Percentiles rank a stretch among this genome's conserved stretches.
These are phyloP conservation scores for Tolypocladium album DNA, from an alignment of 2,329 filamentous ascomycete species.

Conservation along the genomic window DNA sequence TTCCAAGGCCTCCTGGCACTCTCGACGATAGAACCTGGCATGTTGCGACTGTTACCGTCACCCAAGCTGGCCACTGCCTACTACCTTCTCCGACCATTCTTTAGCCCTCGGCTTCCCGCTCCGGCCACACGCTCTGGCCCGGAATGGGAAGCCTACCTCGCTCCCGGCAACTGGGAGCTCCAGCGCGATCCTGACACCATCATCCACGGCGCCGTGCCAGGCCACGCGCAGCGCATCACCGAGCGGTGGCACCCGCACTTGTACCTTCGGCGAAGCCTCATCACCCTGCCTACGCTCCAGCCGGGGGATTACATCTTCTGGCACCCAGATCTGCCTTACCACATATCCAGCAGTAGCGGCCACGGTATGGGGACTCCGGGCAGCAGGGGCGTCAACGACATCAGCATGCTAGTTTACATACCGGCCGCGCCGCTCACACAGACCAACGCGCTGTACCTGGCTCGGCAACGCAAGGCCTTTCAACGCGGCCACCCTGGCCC, in stretches of 20 bases:
- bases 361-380: constrained; percentile 3
- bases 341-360: constrained; percentile 32
- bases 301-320: constrained; percentile 48
- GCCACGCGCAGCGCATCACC: constrained; percentile 46
- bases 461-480: constrained; percentile 46
- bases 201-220: constrained; percentile 47
- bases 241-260: constrained; percentile 48
- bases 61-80: constrained; percentile 67
- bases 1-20: constrained; percentile 47
- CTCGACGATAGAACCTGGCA: constrained; percentile 47
- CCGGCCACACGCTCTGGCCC: constrained; percentile 27
- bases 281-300: constrained; percentile 43
- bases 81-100: constrained; percentile 54
- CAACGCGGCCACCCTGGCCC: constrained; percentile 41
- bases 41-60: constrained; percentile 65
- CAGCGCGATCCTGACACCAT: constrained; percentile 41
- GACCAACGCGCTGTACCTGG: constrained; percentile 46
- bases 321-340: constrained; percentile 47
- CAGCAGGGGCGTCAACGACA: constrained; percentile 14
- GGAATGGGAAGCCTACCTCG: constrained; percentile 41
- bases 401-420: constrained; percentile 43
- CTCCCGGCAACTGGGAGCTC: constrained; percentile 31
- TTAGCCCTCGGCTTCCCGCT: constrained; percentile 31
- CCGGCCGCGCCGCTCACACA: constrained; percentile 46
- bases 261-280: constrained; percentile 39